Conservation (phyloP, 2,329 filamentous ascomycete genomes). For the Aciculosporium take region DNA sequence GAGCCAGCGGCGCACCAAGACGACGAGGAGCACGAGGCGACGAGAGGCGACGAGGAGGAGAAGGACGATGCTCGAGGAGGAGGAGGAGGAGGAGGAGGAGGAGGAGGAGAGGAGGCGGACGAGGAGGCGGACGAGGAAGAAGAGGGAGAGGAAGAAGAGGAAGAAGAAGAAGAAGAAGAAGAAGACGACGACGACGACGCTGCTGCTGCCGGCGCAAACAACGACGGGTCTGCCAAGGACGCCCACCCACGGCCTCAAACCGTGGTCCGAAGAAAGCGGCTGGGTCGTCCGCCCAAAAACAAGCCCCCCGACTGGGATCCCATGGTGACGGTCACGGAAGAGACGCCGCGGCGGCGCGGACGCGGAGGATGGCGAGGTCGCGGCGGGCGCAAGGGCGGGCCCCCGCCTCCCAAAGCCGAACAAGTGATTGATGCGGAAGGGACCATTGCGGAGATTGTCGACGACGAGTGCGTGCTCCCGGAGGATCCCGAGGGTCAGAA, state of each 20-base stretch:
- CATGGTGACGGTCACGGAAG: conserved; percentile 40
- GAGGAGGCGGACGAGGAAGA: conserved; percentile 22
- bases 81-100: conserved; percentile 12
- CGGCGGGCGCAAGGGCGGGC: conserved; percentile 52
- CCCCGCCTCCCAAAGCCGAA: conserved; percentile 61
- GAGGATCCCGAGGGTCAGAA: conserved; percentile 78
- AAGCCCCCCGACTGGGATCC: conserved; percentile 65
- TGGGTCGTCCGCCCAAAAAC: conserved; percentile 80
- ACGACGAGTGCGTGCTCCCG: conserved; percentile 83
- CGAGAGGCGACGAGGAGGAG: conserved; percentile 24
- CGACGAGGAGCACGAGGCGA: conserved; percentile 19
- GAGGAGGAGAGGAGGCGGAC: conserved; percentile 20
- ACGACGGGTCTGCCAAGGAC: conserved; percentile 34
- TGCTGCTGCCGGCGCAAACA: conserved; percentile 13
- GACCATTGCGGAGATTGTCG: conserved; percentile 74
- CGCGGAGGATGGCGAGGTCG: conserved; percentile 58
- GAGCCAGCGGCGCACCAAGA: conserved; percentile 17
- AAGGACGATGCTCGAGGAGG: conserved; percentile 33
- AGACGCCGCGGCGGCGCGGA: conserved; percentile 48
- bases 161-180: conserved; percentile 1
- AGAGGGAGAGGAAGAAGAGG: conserved; percentile 19
- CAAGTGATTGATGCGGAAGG: conserved; percentile 89
- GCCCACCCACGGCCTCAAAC: conserved; percentile 43
- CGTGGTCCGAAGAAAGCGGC: conserved; percentile 57
- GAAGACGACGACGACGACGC: conserved; percentile 17